phyloP scores from a whole-genome alignment of 306 rosid species.

The Crataegus laevigata region DNA sequence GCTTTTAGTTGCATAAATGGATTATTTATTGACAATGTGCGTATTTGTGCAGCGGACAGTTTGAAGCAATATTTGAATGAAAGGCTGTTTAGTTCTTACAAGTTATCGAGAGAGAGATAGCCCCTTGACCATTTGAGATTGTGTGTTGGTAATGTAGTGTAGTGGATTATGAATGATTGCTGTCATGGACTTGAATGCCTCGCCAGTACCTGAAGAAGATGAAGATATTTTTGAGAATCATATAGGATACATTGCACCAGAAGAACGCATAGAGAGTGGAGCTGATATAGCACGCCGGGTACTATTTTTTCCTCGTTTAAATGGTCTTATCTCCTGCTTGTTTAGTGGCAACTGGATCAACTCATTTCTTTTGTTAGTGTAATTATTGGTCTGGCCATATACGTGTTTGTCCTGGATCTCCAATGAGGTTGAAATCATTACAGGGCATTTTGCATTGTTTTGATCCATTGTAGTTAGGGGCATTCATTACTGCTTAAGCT shows the following conservation, averaged over 20 bases:
- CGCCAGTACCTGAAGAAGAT: slow-evolving; percentile 91
- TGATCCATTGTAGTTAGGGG: background rate
- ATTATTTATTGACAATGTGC: background rate
- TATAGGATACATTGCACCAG: slow-evolving; percentile 36
- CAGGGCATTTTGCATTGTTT: background rate
- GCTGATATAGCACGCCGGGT: slow-evolving; percentile 93
- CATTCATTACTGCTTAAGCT: background rate
- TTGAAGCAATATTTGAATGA: slow-evolving; percentile 9
- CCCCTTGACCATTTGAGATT: background rate
- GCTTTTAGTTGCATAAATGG: background rate
- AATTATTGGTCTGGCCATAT: background rate
- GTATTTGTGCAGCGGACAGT: background rate
- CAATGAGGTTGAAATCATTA: background rate
- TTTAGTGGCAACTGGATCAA: slow-evolving; percentile 10
- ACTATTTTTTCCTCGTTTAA: slow-evolving; percentile 1
- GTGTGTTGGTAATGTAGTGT: slow-evolving; percentile 36
- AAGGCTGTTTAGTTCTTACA: background rate
- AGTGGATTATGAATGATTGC: slow-evolving; percentile 67
- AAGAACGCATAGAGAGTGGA: slow-evolving; percentile 69
- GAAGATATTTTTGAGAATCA: slow-evolving; percentile 56
- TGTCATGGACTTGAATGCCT: slow-evolving; percentile 98
- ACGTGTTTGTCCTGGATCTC: background rate
- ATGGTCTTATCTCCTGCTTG: background rate
- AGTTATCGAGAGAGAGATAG: background rate
- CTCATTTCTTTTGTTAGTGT: slow-evolving; percentile 1